Percentiles rank a stretch among this genome's conserved stretches.
These are phyloP conservation scores for Artomyces pyxidatus DNA, from an alignment of 768 basidiomycete species.

Conservation along the genomic window DNA sequence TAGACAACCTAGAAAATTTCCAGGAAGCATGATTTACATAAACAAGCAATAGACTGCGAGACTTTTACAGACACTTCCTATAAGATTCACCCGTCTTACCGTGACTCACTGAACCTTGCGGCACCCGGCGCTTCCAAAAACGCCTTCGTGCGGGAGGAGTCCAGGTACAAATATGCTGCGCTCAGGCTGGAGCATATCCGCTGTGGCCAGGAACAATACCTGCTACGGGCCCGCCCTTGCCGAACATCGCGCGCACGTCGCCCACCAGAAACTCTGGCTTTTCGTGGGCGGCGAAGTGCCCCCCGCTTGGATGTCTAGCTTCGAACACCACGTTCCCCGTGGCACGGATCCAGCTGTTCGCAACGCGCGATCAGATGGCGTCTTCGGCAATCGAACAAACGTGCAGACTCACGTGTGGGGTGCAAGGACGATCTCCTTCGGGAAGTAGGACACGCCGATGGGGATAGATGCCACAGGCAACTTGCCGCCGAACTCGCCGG, in stretches of 20 bases:
- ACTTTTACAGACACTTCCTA: too few relatives aligned
- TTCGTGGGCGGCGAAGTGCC: conserved; percentile 54
- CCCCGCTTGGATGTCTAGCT: conserved; percentile 39
- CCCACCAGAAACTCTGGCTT: conserved; percentile 36
- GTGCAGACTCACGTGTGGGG: conserved; percentile 31
- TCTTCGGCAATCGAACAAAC: background rate
- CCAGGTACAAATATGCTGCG: too few relatives aligned
- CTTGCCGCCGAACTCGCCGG: background rate
- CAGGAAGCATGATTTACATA: too few relatives aligned
- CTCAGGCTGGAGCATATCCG: too few relatives aligned
- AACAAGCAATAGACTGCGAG: too few relatives aligned
- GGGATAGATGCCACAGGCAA: conserved; percentile 26
- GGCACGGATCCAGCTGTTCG: conserved; percentile 34
- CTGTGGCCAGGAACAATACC: conserved; percentile 36
- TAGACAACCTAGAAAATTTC: too few relatives aligned
- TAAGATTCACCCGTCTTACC: too few relatives aligned
- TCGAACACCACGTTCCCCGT: conserved; percentile 37
- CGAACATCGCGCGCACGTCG: conserved; percentile 52
- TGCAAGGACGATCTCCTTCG: conserved; percentile 34
- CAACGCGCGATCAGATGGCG: background rate
- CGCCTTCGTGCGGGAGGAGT: too few relatives aligned
- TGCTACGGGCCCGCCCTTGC: conserved; percentile 39
- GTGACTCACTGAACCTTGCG: too few relatives aligned
- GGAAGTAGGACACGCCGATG: conserved; percentile 43
- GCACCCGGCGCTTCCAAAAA: too few relatives aligned